A percentile compares a stretch with the other conserved stretches of the same genome.
Evolutionary conservation across 768 basidiomycete genomes (phyloP).

Genomic region (Psilocybe sp.): DNA sequence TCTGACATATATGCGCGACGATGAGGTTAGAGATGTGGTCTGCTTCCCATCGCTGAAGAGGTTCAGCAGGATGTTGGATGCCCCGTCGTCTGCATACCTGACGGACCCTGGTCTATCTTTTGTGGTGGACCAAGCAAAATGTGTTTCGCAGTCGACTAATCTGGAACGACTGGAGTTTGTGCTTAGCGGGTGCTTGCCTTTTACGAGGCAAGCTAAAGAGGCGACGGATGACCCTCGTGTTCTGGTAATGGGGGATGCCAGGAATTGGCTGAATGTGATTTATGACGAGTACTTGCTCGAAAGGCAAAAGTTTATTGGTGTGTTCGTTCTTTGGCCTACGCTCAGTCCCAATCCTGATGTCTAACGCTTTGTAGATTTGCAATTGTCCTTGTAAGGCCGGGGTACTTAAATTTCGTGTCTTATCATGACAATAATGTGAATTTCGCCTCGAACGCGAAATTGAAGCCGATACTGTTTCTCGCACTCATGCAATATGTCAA

Average conservation of each 20-base stretch:
- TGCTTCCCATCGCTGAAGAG: slow-evolving; percentile 23
- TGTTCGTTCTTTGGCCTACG: not conserved
- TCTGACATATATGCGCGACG: slow-evolving; percentile 31
- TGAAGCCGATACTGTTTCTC: too few species aligned
- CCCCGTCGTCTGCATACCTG: slow-evolving; percentile 1
- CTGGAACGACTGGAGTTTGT: slow-evolving; percentile 27
- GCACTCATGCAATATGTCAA: too few species aligned
- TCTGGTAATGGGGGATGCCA: slow-evolving; percentile 5
- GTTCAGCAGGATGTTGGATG: slow-evolving; percentile 25
- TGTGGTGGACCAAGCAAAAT: slow-evolving; percentile 26
- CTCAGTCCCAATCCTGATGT: not conserved
- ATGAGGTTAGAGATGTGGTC: slow-evolving; percentile 29
- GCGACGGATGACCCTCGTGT: slow-evolving; percentile 12
- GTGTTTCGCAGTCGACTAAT: slow-evolving; percentile 18
- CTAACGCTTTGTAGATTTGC: too few species aligned
- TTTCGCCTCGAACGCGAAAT: too few species aligned
- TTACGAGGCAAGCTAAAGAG: slow-evolving; percentile 4
- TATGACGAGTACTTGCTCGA: slow-evolving; percentile 14
- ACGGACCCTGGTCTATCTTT: slow-evolving; percentile 16
- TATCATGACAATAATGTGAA: too few species aligned
- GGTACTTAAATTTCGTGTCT: too few species aligned
- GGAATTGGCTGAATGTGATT: slow-evolving; percentile 9
- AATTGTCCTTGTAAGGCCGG: too few species aligned
- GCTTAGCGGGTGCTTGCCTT: slow-evolving; percentile 9
- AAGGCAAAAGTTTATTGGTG: slow-evolving; percentile 9